Evolutionary conservation across 225 moss, liverwort and hornwort species (phyloP).

Genomic region (Marchantia polymorpha): DNA sequence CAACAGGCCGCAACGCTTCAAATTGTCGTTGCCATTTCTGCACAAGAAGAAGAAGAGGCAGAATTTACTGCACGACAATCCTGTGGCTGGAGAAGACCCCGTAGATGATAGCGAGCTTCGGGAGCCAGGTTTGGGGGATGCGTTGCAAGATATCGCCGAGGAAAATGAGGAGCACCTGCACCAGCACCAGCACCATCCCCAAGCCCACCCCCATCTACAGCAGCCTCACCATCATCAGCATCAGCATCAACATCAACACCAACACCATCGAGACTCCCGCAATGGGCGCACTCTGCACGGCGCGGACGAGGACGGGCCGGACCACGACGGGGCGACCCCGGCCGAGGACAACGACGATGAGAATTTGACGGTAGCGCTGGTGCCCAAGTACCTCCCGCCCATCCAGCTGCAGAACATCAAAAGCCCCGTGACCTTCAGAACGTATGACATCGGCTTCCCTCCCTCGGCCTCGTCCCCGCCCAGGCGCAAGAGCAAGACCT

Average conservation of each 20-base stretch:
- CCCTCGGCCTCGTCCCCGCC: constrained; percentile 30
- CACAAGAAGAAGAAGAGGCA: constrained; percentile 41
- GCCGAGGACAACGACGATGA: constrained; percentile 24
- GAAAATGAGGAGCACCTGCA: constrained; percentile 29
- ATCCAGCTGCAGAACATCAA: constrained; percentile 21
- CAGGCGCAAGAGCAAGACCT: constrained; percentile 31
- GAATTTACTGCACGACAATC: constrained; percentile 16
- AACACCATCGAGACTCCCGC: constrained; percentile 19
- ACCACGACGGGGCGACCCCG: background rate
- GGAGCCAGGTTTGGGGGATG: constrained; percentile 26
- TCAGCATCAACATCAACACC: background rate
- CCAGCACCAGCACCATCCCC: too few relatives aligned
- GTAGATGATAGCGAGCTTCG: constrained; percentile 8
- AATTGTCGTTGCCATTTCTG: constrained; percentile 43
- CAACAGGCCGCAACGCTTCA: constrained; percentile 34
- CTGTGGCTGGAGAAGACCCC: constrained; percentile 4
- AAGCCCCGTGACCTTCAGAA: constrained; percentile 31
- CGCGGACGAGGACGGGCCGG: constrained; percentile 11
- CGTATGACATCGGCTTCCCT: constrained; percentile 37
- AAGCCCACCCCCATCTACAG: too few relatives aligned
- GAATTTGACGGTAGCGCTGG: constrained; percentile 31
- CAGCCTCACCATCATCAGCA: background rate
- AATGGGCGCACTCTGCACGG: background rate
- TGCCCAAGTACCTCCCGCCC: constrained; percentile 19
- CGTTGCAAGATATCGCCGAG: constrained; percentile 32